Conservation (phyloP, 106 monocot genomes). For the Allium fistulosum region DNA sequence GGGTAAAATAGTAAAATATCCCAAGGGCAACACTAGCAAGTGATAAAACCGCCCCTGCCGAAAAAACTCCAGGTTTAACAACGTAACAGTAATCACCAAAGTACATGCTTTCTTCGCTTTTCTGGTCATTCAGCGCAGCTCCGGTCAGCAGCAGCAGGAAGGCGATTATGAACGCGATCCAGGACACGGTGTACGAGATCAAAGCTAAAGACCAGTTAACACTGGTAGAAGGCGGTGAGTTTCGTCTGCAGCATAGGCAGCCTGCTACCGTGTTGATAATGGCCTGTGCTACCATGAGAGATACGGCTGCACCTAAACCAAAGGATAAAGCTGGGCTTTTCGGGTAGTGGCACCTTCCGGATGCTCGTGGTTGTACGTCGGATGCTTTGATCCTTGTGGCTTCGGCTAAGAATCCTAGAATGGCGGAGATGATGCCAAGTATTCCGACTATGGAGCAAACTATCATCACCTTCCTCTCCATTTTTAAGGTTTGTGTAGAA, state of each 20-base stretch:
- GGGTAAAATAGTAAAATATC: conserved; percentile 29
- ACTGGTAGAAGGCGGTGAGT: conserved; percentile 25
- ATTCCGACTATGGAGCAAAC: too few relatives aligned
- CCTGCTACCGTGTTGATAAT: conserved; percentile 75
- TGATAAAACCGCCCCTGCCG: conserved; percentile 35
- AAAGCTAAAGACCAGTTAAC: conserved; percentile 54
- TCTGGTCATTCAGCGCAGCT: conserved; percentile 42
- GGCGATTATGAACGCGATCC: conserved; percentile 55
- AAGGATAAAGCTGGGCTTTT: conserved; percentile 60
- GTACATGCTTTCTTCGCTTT: conserved; percentile 21
- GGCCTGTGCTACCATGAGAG: conserved; percentile 65
- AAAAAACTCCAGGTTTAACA: conserved; percentile 54
- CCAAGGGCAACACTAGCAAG: conserved; percentile 34
- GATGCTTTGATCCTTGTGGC: conserved; percentile 21
- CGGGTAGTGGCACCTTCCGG: conserved; percentile 60
- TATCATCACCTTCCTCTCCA: too few relatives aligned
- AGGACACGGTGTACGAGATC: conserved; percentile 66
- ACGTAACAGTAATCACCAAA: conserved; percentile 39
- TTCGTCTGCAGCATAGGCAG: conserved; percentile 83
- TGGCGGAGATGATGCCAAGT: too few relatives aligned
- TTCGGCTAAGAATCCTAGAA: too few relatives aligned
- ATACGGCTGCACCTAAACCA: conserved; percentile 52
- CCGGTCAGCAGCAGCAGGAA: conserved; percentile 51
- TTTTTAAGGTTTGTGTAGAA: too few relatives aligned
- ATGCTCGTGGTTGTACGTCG: conserved; percentile 30